A percentile compares a stretch with the other conserved stretches of the same genome.
Evolutionary conservation across 495 filamentous ascomycete species (phyloP).

Genomic region (Tuber microsphaerosporum): DNA sequence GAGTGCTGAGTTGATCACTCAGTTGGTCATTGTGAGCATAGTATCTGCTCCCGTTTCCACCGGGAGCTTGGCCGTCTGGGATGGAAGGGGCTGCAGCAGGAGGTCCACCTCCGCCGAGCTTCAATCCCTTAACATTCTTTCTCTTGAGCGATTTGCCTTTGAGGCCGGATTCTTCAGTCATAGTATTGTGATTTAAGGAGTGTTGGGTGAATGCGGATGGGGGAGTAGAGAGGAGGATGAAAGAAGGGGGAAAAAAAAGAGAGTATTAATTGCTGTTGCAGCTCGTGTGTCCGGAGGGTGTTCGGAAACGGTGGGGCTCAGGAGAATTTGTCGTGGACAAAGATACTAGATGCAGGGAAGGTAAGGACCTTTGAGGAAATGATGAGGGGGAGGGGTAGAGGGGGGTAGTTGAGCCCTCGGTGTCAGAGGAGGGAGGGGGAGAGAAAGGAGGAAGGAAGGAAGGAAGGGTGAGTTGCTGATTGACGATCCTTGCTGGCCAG

Average conservation of each 20-base stretch:
- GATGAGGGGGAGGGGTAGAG: slow-evolving; percentile 6
- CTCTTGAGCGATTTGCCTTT: slow-evolving; percentile 88
- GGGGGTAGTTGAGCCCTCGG: neutral
- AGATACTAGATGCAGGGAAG: neutral
- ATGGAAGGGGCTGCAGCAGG: slow-evolving; percentile 5
- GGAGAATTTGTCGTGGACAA: neutral
- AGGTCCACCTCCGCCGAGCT: slow-evolving; percentile 45
- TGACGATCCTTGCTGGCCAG: slow-evolving; percentile 27
- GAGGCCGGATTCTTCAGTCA: slow-evolving; percentile 66
- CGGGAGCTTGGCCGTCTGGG: slow-evolving; percentile 9
- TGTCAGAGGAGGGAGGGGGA: slow-evolving; percentile 10
- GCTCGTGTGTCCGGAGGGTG: slow-evolving; percentile 1
- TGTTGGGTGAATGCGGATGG: neutral
- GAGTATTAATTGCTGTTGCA: neutral
- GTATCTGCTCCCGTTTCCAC: slow-evolving; percentile 11
- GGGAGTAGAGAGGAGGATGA: neutral
- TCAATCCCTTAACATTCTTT: slow-evolving; percentile 96
- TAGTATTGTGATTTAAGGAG: slow-evolving; percentile 43
- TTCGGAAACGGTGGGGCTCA: neutral
- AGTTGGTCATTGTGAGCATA: slow-evolving; percentile 24
- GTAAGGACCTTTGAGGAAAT: slow-evolving; percentile 1
- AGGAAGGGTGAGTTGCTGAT: slow-evolving; percentile 20
- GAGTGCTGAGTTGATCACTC: slow-evolving; percentile 49
- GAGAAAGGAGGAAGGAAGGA: slow-evolving; percentile 1
- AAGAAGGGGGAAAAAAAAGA: neutral